Conservation (phyloP, 225 moss, liverwort and hornwort genomes). For the Straminergon stramineum region DNA sequence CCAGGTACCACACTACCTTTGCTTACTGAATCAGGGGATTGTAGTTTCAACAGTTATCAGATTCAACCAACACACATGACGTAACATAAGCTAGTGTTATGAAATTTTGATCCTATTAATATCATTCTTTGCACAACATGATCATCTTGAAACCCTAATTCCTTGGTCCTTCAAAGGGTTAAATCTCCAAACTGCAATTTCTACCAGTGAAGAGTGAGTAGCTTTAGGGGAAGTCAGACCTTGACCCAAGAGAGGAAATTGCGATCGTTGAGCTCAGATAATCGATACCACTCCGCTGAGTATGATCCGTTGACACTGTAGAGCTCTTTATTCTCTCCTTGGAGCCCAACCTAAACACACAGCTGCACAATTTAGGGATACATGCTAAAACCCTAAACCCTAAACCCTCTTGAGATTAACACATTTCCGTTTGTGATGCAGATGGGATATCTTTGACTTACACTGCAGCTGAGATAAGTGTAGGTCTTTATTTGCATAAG, state of each 20-base stretch:
- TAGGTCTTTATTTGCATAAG: not conserved
- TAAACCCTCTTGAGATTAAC: not conserved
- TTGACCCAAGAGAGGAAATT: constrained; percentile 64
- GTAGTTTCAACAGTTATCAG: too few species aligned
- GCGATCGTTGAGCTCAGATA: constrained; percentile 2
- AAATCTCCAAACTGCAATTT: not conserved
- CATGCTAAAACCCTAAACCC: not conserved
- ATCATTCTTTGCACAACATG: too few species aligned
- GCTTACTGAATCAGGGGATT: too few species aligned
- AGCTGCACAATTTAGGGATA: not conserved
- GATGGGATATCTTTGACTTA: too few species aligned
- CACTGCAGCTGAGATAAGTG: not conserved
- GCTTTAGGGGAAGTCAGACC: constrained; percentile 19
- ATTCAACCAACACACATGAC: not conserved
- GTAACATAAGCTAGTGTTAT: not conserved
- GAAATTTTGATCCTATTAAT: not conserved
- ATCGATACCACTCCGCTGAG: constrained; percentile 31
- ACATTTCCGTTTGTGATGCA: not conserved
- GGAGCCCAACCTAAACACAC: constrained; percentile 51
- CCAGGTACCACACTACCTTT: too few species aligned
- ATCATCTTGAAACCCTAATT: not conserved
- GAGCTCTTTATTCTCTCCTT: constrained; percentile 44
- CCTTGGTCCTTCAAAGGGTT: not conserved
- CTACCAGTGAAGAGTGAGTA: not conserved
- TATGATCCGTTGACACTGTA: constrained; percentile 32